Evolutionary conservation across 495 filamentous ascomycete species (phyloP).

Genomic region (Thermothielavioides terrestris): DNA sequence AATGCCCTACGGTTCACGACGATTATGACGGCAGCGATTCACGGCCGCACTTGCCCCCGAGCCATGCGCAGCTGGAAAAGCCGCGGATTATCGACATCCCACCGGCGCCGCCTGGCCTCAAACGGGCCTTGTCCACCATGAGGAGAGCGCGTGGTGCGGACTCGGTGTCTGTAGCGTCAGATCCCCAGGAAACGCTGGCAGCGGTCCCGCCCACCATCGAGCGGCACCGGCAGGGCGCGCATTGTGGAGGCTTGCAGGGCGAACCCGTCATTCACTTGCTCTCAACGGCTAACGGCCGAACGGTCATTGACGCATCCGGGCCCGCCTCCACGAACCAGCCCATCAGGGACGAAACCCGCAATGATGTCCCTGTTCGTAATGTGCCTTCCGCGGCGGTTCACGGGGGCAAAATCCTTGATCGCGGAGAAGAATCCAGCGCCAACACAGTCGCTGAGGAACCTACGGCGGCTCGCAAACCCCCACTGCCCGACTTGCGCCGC

Average conservation of each 20-base stretch:
- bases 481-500: conserved; percentile 5
- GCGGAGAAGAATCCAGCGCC: background rate
- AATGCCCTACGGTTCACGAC: background rate
- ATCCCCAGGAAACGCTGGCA: background rate
- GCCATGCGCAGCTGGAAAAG: conserved; percentile 4
- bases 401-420: background rate
- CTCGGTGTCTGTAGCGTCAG: background rate
- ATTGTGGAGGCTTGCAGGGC: background rate
- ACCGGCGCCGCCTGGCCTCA: conserved; percentile 8
- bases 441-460: background rate
- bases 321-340: conserved; percentile 9
- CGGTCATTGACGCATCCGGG: conserved; percentile 17
- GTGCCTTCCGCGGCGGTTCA: background rate
- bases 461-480: background rate
- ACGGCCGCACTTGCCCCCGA: conserved; percentile 12
- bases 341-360: background rate
- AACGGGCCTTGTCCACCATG: conserved; percentile 12
- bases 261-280: conserved; percentile 1
- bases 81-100: conserved; percentile 23
- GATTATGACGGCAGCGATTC: background rate
- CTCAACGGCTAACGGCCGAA: conserved; percentile 11
- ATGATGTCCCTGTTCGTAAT: background rate
- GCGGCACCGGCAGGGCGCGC: background rate
- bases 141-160: background rate
- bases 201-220: background rate